Conservation (phyloP, 257 asterid genomes). For the Solanum pimpinellifolium region DNA sequence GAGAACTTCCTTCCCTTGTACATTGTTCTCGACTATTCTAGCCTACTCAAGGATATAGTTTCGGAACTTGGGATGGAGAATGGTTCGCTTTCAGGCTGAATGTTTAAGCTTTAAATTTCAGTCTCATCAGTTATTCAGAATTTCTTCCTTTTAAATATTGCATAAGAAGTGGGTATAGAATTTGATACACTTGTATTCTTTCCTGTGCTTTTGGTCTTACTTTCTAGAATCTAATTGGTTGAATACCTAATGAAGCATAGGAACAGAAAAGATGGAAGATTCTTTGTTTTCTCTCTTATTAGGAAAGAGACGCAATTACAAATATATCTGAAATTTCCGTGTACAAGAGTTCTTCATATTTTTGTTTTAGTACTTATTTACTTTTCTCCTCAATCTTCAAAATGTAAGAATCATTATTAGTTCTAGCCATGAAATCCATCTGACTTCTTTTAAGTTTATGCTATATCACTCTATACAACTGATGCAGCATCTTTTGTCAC, state of each 20-base stretch:
- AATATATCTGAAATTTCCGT: not conserved
- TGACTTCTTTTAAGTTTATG: not conserved
- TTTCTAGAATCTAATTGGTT: not conserved
- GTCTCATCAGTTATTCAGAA: not conserved
- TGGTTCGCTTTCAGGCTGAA: not conserved
- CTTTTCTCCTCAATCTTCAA: not conserved
- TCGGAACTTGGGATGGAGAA: not conserved
- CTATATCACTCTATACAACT: not conserved
- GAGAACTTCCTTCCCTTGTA: not conserved
- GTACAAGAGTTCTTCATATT: not conserved
- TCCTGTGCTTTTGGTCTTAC: not conserved
- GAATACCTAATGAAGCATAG: not conserved
- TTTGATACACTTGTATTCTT: not conserved
- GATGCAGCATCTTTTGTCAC: constrained; percentile 1
- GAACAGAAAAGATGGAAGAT: not conserved
- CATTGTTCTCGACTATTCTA: not conserved
- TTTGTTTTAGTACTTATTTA: not conserved
- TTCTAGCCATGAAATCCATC: not conserved
- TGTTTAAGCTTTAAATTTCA: not conserved
- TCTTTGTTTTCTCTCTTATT: not conserved
- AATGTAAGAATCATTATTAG: not conserved
- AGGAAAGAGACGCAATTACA: not conserved
- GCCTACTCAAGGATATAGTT: not conserved
- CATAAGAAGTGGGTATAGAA: not conserved
- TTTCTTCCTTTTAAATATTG: not conserved